Evolutionary conservation across 73 alveolate species (phyloP), one percentile per base, ranked within the genome.

Genomic region (Tetrahymena thermophila): DNA sequence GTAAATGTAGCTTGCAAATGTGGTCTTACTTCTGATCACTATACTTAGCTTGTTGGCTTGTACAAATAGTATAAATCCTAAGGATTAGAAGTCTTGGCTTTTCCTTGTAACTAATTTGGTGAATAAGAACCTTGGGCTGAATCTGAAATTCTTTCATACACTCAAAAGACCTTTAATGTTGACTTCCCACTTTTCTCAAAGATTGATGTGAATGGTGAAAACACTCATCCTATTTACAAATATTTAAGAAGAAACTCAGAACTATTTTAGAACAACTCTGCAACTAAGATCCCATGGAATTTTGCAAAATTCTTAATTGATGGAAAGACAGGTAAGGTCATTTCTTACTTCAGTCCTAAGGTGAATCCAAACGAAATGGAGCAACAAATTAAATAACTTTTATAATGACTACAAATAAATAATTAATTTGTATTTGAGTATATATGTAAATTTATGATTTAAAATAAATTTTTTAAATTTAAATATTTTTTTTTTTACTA

Each of bases 71-170:
- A 85, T 16, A 85, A 85, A 85, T 85, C 84, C 19, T 10, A 94
- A 34, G 97, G 96, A 0, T 94, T 96, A 9, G 43, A 84, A 21
- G 35, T 96, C 25, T 42, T 96, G 17, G 97, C 97, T 31, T 96
- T 96, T 94, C 97, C 97, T 28, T 97, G 99, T 93, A 98, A 98
- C 94, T 96, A 98, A 93, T 98, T 98, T 85, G 96, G 97, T 15
- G 35, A 94, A 34, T 98, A 98, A 98, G 99, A 98, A 85, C 98
- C 99, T 40, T 98, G 97, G 93, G 93, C 96, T 85, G 96, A 98
- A 38, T 94, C 85, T 34, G 98, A 98, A 83, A 97, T 97, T 94
- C 94, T 96, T 84, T 93, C 94, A 35, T 98, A 94, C 93, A 96
- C 97, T 94, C 93, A 95, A 55, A 58, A 85, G 3, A 94, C 96